A percentile compares a stretch with the other conserved stretches of the same genome.
Conservation (phyloP, 2,329 filamentous ascomycete genomes). For the Botrytis galanthina region DNA sequence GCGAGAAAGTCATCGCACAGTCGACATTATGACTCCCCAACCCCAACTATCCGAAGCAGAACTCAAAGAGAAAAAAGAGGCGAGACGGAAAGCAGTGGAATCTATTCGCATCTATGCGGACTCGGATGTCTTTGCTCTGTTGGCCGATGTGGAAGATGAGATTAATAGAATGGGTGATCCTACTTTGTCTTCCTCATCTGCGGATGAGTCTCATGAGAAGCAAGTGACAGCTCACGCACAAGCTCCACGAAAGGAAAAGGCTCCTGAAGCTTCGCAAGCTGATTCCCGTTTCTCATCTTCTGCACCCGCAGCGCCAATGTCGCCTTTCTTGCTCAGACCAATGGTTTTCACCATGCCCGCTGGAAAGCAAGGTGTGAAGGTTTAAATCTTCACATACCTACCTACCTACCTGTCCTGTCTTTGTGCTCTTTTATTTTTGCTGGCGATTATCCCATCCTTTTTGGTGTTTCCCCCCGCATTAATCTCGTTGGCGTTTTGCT, state of each 20-base stretch:
- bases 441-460: not conserved
- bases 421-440: not conserved
- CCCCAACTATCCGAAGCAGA: not conserved
- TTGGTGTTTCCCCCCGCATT: not conserved
- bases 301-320: not conserved
- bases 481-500: not conserved
- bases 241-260: not conserved
- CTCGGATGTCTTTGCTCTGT: slow-evolving; percentile 62
- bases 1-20: not conserved
- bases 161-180: slow-evolving; percentile 46
- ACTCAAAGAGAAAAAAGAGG: slow-evolving; percentile 18
- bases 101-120: slow-evolving; percentile 69
- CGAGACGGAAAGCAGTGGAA: slow-evolving; percentile 49
- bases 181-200: not conserved
- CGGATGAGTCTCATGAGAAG: not conserved
- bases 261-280: not conserved
- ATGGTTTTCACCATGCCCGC: slow-evolving; percentile 19
- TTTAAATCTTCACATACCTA: not conserved
- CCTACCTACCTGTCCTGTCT: not conserved
- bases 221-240: not conserved
- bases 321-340: slow-evolving; percentile 9
- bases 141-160: slow-evolving; percentile 65
- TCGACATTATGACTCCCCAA: not conserved
- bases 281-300: not conserved
- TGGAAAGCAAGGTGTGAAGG: slow-evolving; percentile 10